Evolutionary conservation across 129 eudicot genomes (phyloP).

Genomic region (Ambrosia artemisiifolia): DNA sequence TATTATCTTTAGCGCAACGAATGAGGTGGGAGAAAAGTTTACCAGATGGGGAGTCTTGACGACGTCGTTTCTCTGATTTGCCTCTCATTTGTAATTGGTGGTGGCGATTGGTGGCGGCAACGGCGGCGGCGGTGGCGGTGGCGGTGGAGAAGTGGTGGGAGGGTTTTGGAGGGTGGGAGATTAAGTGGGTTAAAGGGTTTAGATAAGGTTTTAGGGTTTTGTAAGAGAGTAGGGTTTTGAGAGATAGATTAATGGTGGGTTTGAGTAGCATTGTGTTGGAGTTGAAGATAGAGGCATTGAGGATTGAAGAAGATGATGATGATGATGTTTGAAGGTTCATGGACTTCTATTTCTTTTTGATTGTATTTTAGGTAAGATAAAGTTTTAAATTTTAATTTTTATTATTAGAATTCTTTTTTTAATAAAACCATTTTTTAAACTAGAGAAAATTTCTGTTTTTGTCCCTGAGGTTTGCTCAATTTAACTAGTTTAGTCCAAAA

Average conservation of each 20-base stretch:
- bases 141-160: conserved; percentile 32
- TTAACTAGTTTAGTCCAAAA: no score
- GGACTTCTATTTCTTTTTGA: background rate
- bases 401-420: background rate
- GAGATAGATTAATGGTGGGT: conserved; percentile 34
- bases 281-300: conserved; percentile 5
- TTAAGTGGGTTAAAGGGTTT: conserved; percentile 31
- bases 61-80: conserved; percentile 39
- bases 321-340: conserved; percentile 15
- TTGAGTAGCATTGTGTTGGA: conserved; percentile 37
- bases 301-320: conserved; percentile 11
- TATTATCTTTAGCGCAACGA: conserved; percentile 50
- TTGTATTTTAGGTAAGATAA: no score
- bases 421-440: no score
- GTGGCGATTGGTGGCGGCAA: background rate
- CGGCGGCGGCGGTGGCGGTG: conserved; percentile 31
- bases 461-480: no score
- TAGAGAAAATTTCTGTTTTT: background rate
- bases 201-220: conserved; percentile 40
- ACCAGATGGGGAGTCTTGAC: conserved; percentile 47
- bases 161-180: conserved; percentile 20
- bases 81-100: conserved; percentile 19
- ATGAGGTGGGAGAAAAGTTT: conserved; percentile 45
- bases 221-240: conserved; percentile 26
- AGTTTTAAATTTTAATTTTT: no score